Percentiles rank a stretch among this genome's conserved stretches.
These are phyloP conservation scores for Vachellia pachyceras DNA, from an alignment of 306 rosid genomes.

Conservation along the genomic window DNA sequence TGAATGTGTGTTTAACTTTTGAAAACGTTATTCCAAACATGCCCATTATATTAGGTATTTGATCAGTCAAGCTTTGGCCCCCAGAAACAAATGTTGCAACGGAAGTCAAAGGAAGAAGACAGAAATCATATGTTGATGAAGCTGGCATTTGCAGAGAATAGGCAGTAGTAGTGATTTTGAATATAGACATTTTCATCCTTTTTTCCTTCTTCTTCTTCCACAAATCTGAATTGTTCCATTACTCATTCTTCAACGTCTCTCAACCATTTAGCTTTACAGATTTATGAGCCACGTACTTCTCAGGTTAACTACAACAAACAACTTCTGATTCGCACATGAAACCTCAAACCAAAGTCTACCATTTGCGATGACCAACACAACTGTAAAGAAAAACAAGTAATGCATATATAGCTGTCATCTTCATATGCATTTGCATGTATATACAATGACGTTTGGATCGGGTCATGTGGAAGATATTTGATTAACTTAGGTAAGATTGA, in stretches of 20 bases:
- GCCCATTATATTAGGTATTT: no score
- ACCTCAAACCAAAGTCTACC: not conserved
- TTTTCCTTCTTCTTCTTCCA: not conserved
- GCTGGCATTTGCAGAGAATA: not conserved
- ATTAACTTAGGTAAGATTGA: not conserved
- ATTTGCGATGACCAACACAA: not conserved
- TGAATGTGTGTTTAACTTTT: no score
- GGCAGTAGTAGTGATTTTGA: not conserved
- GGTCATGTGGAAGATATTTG: not conserved
- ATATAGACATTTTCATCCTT: not conserved
- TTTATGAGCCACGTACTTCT: constrained; percentile 14
- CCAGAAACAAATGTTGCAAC: no score
- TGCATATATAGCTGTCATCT: not conserved
- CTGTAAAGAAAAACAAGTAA: not conserved
- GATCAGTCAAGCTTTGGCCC: no score
- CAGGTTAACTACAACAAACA: not conserved
- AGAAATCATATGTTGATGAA: not conserved
- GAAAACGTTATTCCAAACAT: no score
- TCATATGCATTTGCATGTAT: no score
- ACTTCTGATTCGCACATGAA: not conserved
- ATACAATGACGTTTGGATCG: no score
- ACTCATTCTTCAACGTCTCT: not conserved
- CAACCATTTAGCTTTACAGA: constrained; percentile 34
- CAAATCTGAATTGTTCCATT: not conserved
- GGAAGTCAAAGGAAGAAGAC: not conserved